Evolutionary conservation across 345 rosid species (phyloP).

Genomic region (Odontarrhena argentea): DNA sequence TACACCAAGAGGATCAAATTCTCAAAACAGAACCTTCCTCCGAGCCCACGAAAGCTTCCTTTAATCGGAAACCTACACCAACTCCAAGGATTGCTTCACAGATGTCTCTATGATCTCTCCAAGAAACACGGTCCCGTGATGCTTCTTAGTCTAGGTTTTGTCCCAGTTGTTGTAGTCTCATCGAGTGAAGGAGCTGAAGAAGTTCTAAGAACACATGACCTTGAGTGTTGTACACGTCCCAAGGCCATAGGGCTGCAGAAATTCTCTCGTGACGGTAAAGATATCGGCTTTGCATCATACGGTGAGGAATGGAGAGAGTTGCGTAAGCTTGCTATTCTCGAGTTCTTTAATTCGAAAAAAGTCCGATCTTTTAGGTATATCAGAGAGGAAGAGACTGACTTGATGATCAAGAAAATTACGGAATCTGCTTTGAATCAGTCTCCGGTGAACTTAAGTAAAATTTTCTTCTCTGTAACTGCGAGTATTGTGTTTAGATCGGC

Average conservation of each 20-base stretch:
- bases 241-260: conserved; percentile 1
- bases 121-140: conserved; percentile 38
- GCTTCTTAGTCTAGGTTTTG: conserved; percentile 33
- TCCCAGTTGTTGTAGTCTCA: conserved; percentile 33
- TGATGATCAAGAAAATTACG: conserved; percentile 31
- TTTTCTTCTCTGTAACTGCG: background rate
- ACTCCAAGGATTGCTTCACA: conserved; percentile 32
- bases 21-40: conserved; percentile 29
- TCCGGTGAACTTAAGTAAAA: conserved; percentile 25
- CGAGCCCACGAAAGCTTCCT: conserved; percentile 30
- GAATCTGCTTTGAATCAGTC: conserved; percentile 29
- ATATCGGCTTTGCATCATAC: conserved; percentile 36
- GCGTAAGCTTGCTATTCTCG: conserved; percentile 35
- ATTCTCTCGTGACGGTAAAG: conserved; percentile 17
- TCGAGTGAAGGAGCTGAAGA: conserved; percentile 42
- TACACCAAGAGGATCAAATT: background rate
- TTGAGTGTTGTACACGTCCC: conserved; percentile 44
- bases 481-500: conserved; percentile 24
- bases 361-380: conserved; percentile 32
- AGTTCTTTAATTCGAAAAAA: conserved; percentile 19
- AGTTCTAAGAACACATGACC: conserved; percentile 40
- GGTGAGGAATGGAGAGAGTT: conserved; percentile 37
- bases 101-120: conserved; percentile 37
- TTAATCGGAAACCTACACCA: conserved; percentile 36
- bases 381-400: conserved; percentile 36